phyloP scores from a whole-genome alignment of 2,329 filamentous ascomycete species.

The Orbilia brochopaga region DNA sequence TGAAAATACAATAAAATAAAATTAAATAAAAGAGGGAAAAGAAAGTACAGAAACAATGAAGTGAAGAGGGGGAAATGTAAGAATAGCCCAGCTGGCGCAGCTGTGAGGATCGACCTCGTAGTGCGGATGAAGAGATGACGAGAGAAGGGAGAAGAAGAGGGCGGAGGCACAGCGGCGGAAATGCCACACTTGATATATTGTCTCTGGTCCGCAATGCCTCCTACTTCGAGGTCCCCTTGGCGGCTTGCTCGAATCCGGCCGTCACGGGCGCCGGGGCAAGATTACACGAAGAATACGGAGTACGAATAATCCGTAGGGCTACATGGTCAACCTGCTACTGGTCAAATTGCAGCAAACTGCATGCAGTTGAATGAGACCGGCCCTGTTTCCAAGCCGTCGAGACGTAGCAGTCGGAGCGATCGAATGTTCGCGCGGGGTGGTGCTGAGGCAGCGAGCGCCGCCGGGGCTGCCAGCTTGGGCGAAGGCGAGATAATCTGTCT shows the following conservation, averaged over 20 bases:
- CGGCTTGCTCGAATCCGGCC: constrained; percentile 11
- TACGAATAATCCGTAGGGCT: no score
- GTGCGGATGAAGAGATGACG: constrained; percentile 49
- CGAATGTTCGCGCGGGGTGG: no score
- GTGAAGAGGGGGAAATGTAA: constrained; percentile 16
- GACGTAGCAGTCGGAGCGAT: no score
- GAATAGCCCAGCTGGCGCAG: constrained; percentile 40
- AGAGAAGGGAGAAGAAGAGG: constrained; percentile 54
- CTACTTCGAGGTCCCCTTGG: constrained; percentile 38
- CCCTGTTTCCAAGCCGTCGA: not conserved
- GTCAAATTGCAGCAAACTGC: no score
- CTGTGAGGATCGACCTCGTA: constrained; percentile 36
- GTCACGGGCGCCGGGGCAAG: no score
- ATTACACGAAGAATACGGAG: no score
- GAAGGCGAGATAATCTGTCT: constrained; percentile 26
- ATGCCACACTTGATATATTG: constrained; percentile 48
- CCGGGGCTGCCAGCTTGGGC: not conserved
- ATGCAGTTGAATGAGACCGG: constrained; percentile 6
- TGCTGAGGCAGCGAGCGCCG: no score
- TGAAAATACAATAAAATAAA: constrained; percentile 6
- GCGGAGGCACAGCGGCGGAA: constrained; percentile 42
- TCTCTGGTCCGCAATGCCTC: constrained; percentile 11
- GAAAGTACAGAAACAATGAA: constrained; percentile 19
- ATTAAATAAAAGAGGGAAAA: constrained; percentile 12
- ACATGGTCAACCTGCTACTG: no score